These are phyloP conservation scores for Mycothermus thermophilus DNA, from an alignment of 495 filamentous ascomycete genomes.

Conservation along the genomic window DNA sequence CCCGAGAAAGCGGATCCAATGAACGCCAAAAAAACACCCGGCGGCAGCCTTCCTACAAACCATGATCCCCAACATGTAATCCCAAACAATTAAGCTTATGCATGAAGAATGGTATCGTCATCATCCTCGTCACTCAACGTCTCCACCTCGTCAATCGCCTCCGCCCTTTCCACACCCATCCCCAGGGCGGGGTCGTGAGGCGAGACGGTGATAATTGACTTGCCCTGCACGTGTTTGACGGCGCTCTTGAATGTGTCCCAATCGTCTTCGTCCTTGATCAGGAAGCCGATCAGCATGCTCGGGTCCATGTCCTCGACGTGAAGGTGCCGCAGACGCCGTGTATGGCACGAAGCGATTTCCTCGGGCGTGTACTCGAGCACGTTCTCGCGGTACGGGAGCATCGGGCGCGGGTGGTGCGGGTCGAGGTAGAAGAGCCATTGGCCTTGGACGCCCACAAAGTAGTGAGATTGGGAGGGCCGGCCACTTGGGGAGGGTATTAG, in stretches of 20 bases:
- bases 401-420: constrained; percentile 66
- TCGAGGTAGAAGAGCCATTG: constrained; percentile 88
- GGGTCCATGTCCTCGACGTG: constrained; percentile 92
- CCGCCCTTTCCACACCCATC: constrained; percentile 43
- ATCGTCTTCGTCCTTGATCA: constrained; percentile 69
- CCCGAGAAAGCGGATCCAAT: too few species aligned
- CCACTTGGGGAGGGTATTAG: constrained; percentile 56
- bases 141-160: constrained; percentile 83
- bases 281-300: constrained; percentile 95
- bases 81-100: too few species aligned
- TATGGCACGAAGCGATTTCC: constrained; percentile 77
- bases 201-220: constrained; percentile 70
- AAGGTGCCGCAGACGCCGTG: constrained; percentile 64
- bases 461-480: constrained; percentile 87
- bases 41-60: too few species aligned
- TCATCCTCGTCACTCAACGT: constrained; percentile 54
- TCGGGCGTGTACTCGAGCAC: constrained; percentile 45
- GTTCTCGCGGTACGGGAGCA: constrained; percentile 42
- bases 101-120: constrained; percentile 31
- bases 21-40: too few species aligned
- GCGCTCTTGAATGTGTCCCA: constrained; percentile 69
- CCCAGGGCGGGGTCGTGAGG: constrained; percentile 47
- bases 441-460: constrained; percentile 92
- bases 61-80: too few species aligned
- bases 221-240: constrained; percentile 56